phyloP scores from a whole-genome alignment of 2,329 filamentous ascomycete genomes.

The Fusarium pininemorale region DNA sequence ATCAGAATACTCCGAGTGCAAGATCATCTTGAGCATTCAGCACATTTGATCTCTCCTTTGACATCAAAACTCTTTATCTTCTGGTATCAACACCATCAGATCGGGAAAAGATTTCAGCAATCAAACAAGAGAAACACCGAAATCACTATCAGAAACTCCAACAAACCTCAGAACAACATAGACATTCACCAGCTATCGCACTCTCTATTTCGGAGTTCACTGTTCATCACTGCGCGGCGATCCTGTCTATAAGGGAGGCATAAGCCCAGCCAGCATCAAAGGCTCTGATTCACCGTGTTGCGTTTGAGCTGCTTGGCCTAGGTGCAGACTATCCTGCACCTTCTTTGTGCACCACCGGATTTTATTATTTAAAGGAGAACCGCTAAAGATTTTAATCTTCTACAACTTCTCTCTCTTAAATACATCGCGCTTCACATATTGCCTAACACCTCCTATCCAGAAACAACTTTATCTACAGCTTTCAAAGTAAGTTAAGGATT shows the following conservation, averaged over 20 bases:
- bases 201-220: background rate
- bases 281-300: background rate
- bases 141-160: background rate
- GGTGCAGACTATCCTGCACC: background rate
- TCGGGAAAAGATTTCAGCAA: background rate
- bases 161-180: background rate
- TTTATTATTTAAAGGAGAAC: background rate
- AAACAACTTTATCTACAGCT: background rate
- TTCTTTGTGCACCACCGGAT: background rate
- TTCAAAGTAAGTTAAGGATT: background rate
- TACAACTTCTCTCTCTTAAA: background rate
- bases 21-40: background rate
- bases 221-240: background rate
- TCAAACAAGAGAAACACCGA: background rate
- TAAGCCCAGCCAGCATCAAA: background rate
- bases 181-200: background rate
- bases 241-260: background rate
- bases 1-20: background rate
- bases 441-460: too few relatives aligned
- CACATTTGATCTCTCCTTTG: background rate
- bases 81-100: background rate
- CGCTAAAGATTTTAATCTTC: background rate
- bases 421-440: background rate
- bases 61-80: background rate
- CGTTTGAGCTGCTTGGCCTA: background rate